phyloP scores from a whole-genome alignment of 106 monocot genomes.

The Allium cepa region DNA sequence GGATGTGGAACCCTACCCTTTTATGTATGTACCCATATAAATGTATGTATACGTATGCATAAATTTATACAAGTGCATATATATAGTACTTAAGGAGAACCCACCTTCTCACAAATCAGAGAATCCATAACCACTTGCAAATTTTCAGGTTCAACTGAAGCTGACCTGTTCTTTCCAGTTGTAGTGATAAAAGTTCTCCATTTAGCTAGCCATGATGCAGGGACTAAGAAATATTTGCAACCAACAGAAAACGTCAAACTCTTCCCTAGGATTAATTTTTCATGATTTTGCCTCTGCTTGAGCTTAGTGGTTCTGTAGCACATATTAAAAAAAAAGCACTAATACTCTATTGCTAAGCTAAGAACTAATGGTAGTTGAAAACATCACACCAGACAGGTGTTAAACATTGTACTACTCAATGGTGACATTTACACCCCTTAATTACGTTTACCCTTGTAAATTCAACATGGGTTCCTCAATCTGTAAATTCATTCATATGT shows the following conservation, averaged over 20 bases:
- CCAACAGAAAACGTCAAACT: constrained; percentile 52
- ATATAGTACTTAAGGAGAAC: not conserved
- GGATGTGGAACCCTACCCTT: no score
- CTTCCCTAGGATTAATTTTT: constrained; percentile 78
- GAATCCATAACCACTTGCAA: constrained; percentile 57
- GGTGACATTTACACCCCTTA: no score
- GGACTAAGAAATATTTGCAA: constrained; percentile 70
- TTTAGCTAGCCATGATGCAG: constrained; percentile 78
- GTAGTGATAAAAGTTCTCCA: constrained; percentile 83
- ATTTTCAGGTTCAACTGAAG: constrained; percentile 55
- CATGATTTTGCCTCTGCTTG: constrained; percentile 81
- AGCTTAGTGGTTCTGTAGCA: constrained; percentile 68
- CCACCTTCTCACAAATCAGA: constrained; percentile 80
- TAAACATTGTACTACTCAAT: no score
- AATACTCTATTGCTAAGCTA: not conserved
- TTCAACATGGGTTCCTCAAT: no score
- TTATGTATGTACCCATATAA: no score
- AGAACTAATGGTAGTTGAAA: no score
- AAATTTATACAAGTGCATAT: not conserved
- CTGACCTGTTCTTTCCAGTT: constrained; percentile 68
- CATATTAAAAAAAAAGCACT: constrained; percentile 2
- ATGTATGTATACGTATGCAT: no score
- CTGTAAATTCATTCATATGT: not conserved
- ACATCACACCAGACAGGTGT: no score
- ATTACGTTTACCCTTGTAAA: no score